These are phyloP conservation scores for Trichoderma erinaceum DNA, from an alignment of 495 filamentous ascomycete genomes.

Conservation along the genomic window DNA sequence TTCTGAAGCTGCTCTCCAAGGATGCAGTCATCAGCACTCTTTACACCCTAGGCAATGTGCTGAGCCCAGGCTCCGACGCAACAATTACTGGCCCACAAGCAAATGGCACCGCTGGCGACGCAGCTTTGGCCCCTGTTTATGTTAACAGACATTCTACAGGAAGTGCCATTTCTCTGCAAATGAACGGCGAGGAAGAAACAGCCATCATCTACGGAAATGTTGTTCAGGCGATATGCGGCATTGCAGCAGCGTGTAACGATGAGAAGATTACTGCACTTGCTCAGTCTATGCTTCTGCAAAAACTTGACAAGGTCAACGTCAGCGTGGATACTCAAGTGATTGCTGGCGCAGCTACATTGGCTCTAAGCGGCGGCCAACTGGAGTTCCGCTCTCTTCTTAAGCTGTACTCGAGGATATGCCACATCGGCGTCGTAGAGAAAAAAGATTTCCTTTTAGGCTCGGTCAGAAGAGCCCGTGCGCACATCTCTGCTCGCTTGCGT, in stretches of 20 bases:
- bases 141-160: constrained; percentile 53
- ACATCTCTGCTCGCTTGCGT: constrained; percentile 63
- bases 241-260: constrained; percentile 74
- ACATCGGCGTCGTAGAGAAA: constrained; percentile 62
- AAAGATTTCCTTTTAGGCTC: constrained; percentile 53
- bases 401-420: constrained; percentile 65
- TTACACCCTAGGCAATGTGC: constrained; percentile 87
- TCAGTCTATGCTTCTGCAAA: constrained; percentile 93
- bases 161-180: constrained; percentile 71
- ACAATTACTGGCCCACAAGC: constrained; percentile 29
- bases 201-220: constrained; percentile 67
- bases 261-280: constrained; percentile 89
- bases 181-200: constrained; percentile 67
- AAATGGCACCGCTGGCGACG: constrained; percentile 29
- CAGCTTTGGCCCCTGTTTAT: constrained; percentile 40
- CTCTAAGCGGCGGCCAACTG: constrained; percentile 60
- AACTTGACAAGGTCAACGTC: constrained; percentile 74
- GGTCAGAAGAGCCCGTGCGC: constrained; percentile 68
- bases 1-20: constrained; percentile 74
- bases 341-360: constrained; percentile 70
- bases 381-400: constrained; percentile 84
- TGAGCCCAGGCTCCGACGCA: constrained; percentile 61
- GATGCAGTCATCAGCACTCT: constrained; percentile 91
- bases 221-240: constrained; percentile 80
- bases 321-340: constrained; percentile 77